Evolutionary conservation across 129 eudicot species (phyloP).

Genomic region (Lactuca saligna): DNA sequence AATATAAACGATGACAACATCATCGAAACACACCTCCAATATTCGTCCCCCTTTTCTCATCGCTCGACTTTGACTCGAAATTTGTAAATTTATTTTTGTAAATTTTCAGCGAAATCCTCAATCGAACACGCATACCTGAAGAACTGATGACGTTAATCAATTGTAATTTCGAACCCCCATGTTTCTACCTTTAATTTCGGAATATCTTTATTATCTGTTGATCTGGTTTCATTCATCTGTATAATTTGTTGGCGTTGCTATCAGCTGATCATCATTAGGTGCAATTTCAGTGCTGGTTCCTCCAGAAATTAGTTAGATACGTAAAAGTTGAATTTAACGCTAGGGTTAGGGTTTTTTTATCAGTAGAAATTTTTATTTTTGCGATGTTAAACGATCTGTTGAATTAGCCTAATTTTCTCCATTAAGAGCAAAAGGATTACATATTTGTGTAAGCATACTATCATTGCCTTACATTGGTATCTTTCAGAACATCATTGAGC

Average conservation of each 20-base stretch:
- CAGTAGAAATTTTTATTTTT: slow-evolving; percentile 1
- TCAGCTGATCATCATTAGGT: slow-evolving; percentile 11
- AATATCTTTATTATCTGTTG: slow-evolving; percentile 11
- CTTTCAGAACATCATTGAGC: neutral
- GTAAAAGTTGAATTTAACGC: slow-evolving; percentile 9
- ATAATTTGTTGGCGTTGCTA: neutral
- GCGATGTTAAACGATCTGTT: slow-evolving; percentile 16
- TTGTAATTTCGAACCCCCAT: slow-evolving; percentile 49
- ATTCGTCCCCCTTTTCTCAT: slow-evolving; percentile 25
- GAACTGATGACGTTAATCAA: slow-evolving; percentile 28
- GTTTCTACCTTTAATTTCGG: slow-evolving; percentile 15
- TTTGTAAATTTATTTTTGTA: neutral
- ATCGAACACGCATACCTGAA: slow-evolving; percentile 35
- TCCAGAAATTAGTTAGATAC: slow-evolving; percentile 5
- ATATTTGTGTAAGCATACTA: neutral
- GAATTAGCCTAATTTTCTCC: slow-evolving; percentile 3
- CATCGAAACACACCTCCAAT: slow-evolving; percentile 19
- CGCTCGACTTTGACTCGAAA: slow-evolving; percentile 26
- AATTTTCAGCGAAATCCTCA: slow-evolving; percentile 29
- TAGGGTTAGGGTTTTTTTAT: slow-evolving; percentile 48
- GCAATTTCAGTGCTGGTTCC: slow-evolving; percentile 3
- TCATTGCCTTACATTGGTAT: neutral
- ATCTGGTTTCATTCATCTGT: slow-evolving; percentile 17
- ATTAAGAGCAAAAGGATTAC: neutral
- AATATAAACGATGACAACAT: slow-evolving; percentile 31